phyloP scores from a whole-genome alignment of 2,329 filamentous ascomycete species.

The Fusarium sp. region DNA sequence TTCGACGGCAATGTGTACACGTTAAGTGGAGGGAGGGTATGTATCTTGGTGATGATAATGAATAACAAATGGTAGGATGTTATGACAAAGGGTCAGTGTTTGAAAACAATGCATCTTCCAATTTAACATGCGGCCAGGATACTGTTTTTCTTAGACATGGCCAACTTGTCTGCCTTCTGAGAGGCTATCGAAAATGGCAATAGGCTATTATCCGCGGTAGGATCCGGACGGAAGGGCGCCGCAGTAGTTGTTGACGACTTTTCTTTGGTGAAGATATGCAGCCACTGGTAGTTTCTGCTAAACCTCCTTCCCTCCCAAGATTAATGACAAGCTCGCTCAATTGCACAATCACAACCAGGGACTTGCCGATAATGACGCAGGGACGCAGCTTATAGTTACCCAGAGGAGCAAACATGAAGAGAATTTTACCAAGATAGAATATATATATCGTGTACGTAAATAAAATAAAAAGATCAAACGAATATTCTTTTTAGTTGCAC shows the following conservation, averaged over 20 bases:
- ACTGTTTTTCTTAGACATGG: not conserved
- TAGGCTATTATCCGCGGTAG: not conserved
- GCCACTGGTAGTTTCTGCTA: not conserved
- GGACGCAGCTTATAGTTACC: too few species aligned
- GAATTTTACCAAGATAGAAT: too few species aligned
- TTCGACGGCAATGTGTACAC: not conserved
- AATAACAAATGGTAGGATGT: not conserved
- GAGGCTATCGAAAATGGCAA: not conserved
- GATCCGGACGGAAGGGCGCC: not conserved
- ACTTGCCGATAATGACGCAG: too few species aligned
- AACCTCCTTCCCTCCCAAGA: too few species aligned
- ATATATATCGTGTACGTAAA: too few species aligned
- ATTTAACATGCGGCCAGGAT: not conserved
- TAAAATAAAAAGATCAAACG: too few species aligned
- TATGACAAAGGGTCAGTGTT: accelerated
- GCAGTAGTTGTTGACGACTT: not conserved
- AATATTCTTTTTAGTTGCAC: too few species aligned
- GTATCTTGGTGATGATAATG: not conserved
- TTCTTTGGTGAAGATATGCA: not conserved
- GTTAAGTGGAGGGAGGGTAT: not conserved
- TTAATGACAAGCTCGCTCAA: too few species aligned
- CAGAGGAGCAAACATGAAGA: too few species aligned
- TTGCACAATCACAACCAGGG: too few species aligned
- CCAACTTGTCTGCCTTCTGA: not conserved
- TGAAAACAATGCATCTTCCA: not conserved